Conservation (phyloP, 1,284 basidiomycete genomes). For the Volvariella volvacea region DNA sequence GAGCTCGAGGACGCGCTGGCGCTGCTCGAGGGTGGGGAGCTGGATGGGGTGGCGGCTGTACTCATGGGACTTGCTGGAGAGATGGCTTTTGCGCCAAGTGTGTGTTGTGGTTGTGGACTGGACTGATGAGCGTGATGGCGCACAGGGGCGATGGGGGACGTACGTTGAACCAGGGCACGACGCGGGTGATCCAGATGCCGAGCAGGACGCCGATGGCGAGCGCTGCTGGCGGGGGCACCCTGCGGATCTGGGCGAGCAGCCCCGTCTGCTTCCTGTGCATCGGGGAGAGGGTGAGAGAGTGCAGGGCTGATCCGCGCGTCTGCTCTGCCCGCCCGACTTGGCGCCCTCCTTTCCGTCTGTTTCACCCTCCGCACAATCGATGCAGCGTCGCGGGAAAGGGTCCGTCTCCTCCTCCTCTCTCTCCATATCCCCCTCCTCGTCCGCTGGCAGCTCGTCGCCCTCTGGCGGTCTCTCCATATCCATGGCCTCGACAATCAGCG, state of each 20-base stretch:
- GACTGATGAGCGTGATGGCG: background rate
- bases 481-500: slow-evolving; percentile 36
- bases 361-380: background rate
- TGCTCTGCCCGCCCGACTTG: background rate
- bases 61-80: slow-evolving; percentile 41
- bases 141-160: slow-evolving; percentile 9
- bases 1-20: slow-evolving; percentile 78
- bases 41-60: slow-evolving; percentile 54
- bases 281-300: no score
- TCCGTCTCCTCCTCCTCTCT: slow-evolving; percentile 9
- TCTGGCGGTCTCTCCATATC: slow-evolving; percentile 28
- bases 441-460: slow-evolving; percentile 53
- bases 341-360: background rate
- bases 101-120: slow-evolving; percentile 15
- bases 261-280: slow-evolving; percentile 7
- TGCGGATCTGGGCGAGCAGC: slow-evolving; percentile 18
- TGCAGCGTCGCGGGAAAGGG: no score
- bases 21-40: slow-evolving; percentile 72
- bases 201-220: slow-evolving; percentile 58
- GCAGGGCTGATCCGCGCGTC: no score
- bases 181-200: slow-evolving; percentile 56
- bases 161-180: slow-evolving; percentile 42
- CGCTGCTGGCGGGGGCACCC: slow-evolving; percentile 46
- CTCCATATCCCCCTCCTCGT: slow-evolving; percentile 31
- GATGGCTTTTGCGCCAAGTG: slow-evolving; percentile 50